A percentile compares a stretch with the other conserved stretches of the same genome.
phyloP scores from a whole-genome alignment of 352 stramenopile genomes.

The Pythium chondricola region DNA sequence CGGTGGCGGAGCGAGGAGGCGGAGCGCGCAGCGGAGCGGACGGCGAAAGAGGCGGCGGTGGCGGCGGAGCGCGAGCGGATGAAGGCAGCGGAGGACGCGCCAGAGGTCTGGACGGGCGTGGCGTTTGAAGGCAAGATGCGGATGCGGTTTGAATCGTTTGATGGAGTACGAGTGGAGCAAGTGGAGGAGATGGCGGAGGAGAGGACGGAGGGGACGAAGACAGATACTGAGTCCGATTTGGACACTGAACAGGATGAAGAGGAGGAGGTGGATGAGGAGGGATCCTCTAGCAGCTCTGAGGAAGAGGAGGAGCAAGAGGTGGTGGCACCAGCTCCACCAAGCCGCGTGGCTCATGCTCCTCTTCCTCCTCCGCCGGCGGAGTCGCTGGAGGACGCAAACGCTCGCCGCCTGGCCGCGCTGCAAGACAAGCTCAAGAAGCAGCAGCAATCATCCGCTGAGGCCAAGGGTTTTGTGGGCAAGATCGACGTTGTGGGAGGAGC shows the following conservation, averaged over 20 bases:
- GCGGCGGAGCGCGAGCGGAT: conserved; percentile 1
- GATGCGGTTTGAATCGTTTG: neutral
- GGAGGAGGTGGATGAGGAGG: neutral
- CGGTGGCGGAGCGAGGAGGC: conserved; percentile 33
- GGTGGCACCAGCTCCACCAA: neutral
- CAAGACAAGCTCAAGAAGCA: conserved; percentile 31
- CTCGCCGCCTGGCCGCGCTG: conserved; percentile 45
- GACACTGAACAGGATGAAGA: conserved; percentile 5
- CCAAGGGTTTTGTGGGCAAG: conserved; percentile 17
- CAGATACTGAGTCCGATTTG: neutral
- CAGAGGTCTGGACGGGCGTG: conserved; percentile 18
- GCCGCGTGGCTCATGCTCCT: neutral
- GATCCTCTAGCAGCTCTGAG: neutral
- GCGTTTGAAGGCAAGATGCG: conserved; percentile 21
- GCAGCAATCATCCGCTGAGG: conserved; percentile 28
- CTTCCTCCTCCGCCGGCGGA: neutral
- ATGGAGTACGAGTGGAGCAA: neutral
- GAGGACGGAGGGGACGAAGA: conserved; percentile 5
- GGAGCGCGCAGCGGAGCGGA: neutral
- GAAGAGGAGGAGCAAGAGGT: neutral
- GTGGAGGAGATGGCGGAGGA: neutral
- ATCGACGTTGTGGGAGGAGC: conserved; percentile 27
- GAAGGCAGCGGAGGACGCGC: neutral
- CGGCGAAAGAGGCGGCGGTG: conserved; percentile 3
- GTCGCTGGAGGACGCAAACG: conserved; percentile 28